These are phyloP conservation scores for Neophaeococcomyces aloes DNA, from an alignment of 2,329 filamentous ascomycete genomes.

Conservation along the genomic window DNA sequence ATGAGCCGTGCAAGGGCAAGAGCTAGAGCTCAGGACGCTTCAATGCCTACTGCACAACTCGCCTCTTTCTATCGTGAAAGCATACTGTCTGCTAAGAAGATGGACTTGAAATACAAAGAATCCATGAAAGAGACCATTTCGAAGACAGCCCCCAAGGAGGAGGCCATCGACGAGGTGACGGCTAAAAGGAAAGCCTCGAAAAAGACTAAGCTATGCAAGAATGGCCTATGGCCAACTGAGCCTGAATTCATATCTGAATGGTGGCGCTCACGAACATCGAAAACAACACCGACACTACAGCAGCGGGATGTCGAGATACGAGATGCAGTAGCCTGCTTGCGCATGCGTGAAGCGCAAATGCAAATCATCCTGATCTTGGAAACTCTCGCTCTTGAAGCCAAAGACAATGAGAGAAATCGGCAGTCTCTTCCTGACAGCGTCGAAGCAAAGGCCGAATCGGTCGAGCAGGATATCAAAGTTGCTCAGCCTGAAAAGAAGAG, in stretches of 20 bases:
- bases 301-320: constrained; percentile 28
- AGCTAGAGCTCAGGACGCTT: constrained; percentile 25
- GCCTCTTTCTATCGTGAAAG: constrained; percentile 32
- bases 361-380: constrained; percentile 42
- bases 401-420: constrained; percentile 1
- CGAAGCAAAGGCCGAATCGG: constrained; percentile 31
- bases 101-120: constrained; percentile 39
- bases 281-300: constrained; percentile 1
- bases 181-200: constrained; percentile 21
- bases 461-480: constrained; percentile 15
- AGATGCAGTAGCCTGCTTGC: constrained; percentile 33
- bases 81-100: constrained; percentile 35
- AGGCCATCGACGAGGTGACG: constrained; percentile 23
- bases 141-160: constrained; percentile 27
- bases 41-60: constrained; percentile 24
- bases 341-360: constrained; percentile 39
- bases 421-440: constrained; percentile 29
- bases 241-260: constrained; percentile 33
- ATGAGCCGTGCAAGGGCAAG: constrained; percentile 36
- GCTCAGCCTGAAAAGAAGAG: constrained; percentile 15
- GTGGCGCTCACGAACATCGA: constrained; percentile 56
- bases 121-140: constrained; percentile 32
- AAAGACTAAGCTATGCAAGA: constrained; percentile 36
- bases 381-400: constrained; percentile 33
- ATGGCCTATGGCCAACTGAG: constrained; percentile 38